Evolutionary conservation across 352 stramenopile species (phyloP), one percentile per base, ranked within the genome.

Genomic region (Globisporangium lucens): DNA sequence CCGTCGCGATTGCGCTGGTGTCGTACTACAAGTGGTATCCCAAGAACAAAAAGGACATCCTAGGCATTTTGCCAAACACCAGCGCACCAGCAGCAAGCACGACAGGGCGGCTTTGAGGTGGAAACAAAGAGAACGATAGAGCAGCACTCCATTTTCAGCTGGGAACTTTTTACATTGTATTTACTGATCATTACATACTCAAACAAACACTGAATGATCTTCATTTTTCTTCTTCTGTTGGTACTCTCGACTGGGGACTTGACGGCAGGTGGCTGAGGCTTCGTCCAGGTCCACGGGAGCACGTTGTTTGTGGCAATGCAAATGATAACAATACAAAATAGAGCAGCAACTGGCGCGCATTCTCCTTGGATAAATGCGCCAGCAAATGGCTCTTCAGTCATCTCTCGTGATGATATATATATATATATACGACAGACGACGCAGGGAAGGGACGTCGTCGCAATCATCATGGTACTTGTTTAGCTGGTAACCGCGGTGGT

Each of bases 1-100:
- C 65, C 2, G 68, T 76, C 22, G 82, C 85, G 30, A 90, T 93
- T 55, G 72, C 66, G 10, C 55, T 89, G 33, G 81, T 93, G 5
- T 87, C 85, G 51, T 90, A 91, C 66, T 90, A 87, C 77, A 89
- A 87, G 57, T 93, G 85, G 85, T 93, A 90, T 61, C 85, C 85
- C 22, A 75, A 76, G 56, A 77, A 81, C 68, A 82, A 89, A 71
- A 91, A 88, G 70, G 83, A 91, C 63, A 73, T 83, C 33, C n/a
- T 90, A 52, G 81, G 81, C 20, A 81, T 91, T 35, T 63, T 89
- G 51, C 75, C 80, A 12, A 65, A 36, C 4, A 52, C 38, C 20
- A 72, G 64, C 9, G 38, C 66, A 9, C 64, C 64, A 24, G n/a
- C 56, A 12, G 46, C 56, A 9, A 62, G 35, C 36, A 49, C 27